A percentile compares a stretch with the other conserved stretches of the same genome.
Evolutionary conservation across 306 rosid species (phyloP).

Genomic region (Cucumis cinereus): DNA sequence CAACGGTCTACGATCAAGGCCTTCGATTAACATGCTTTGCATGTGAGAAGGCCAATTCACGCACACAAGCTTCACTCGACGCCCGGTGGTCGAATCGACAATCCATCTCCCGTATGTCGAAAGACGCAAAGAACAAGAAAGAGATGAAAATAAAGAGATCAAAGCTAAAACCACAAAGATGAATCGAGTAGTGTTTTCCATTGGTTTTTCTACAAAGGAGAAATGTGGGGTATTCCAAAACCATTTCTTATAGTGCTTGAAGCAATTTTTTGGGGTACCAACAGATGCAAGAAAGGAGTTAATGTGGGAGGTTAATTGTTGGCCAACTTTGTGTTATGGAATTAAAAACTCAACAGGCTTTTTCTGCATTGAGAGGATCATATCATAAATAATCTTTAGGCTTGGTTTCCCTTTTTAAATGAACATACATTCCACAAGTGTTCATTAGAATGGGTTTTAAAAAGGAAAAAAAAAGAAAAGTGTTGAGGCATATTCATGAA

Average conservation of each 20-base stretch:
- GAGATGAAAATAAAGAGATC: neutral
- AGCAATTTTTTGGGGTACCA: neutral
- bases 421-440: neutral
- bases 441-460: neutral
- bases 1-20: constrained; percentile 25
- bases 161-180: neutral
- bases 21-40: constrained; percentile 34
- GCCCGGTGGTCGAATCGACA: constrained; percentile 20
- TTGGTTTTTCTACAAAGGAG: neutral
- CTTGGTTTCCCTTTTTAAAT: neutral
- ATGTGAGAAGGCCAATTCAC: constrained; percentile 34
- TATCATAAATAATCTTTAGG: neutral
- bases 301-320: neutral
- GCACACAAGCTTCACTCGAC: constrained; percentile 26
- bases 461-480: neutral
- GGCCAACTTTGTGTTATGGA: neutral
- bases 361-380: neutral
- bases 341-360: neutral
- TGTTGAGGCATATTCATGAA: neutral
- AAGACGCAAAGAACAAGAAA: constrained; percentile 22
- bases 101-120: constrained; percentile 33
- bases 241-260: neutral
- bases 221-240: neutral
- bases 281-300: neutral
- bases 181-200: neutral